Base-by-base conservation (phyloP, 129 eudicot species). In the Centaurea solstitialis region DNA sequence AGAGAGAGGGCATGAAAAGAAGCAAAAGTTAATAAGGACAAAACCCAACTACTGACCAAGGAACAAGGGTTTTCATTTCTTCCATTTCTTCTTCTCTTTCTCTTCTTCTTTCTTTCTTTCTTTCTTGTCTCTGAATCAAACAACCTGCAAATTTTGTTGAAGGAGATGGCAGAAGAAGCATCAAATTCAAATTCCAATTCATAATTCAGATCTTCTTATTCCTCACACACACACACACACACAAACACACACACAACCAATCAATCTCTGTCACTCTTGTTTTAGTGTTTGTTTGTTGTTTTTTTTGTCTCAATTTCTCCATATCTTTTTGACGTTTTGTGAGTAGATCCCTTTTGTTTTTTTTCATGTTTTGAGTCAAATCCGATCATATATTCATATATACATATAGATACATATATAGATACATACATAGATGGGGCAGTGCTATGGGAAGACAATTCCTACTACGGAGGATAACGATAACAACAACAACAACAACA, bases 381-480 rank as follows among this genome's bases (percentile, higher is more conserved):
- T 73, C 72, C 0, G 21, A 37, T 6, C 38, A 93, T n/a, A n/a
- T n/a, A n/a, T 26, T 26, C 30, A 26, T 26, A 26, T 26, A 1
- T 26, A 26, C 2, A 26, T 2, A 26, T 26, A 26, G 1, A 26
- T 26, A 26, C 30, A 26, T 26, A 26, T 2, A 26, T 26, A n/a
- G n/a, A 26, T 26, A 26, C 1, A 26, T 26, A 26, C 30, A 26
- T 26, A 26, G 1, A 26, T 93, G 98, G 98, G 98, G 70, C 98
- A 93, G 97, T 93, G 98, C 68, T 93, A 93, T 85, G 98, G 98
- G 59, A 93, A 93, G 83, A 87, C 98, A 76, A 89, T 93, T 66
- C 91, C 97, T 23, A 89, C 88, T 53, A 81, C 77, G 33, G 93
- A 91, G 33, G 93, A 91, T 73, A 81, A 73, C 87, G 86, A n/a